Evolutionary conservation across 2,329 filamentous ascomycete species (phyloP), one percentile per base, ranked within the genome.

Genomic region (Neofusicoccum umdonicola): DNA sequence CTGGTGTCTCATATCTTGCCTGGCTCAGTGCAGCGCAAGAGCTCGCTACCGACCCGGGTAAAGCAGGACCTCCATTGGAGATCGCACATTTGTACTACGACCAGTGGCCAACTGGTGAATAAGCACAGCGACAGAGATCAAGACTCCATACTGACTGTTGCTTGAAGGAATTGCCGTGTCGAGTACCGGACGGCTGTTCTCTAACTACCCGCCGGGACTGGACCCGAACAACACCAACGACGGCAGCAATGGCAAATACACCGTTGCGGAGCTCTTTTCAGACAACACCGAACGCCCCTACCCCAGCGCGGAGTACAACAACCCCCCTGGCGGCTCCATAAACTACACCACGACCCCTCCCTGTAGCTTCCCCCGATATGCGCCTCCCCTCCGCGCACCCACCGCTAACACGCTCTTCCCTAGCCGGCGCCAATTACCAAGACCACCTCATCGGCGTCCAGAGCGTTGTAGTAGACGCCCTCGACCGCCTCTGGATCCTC

Each of bases 401-500:
- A 39, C 34, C 13, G 31, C 39, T 60, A 8, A 45, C 56, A 17
- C 42, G 3, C 65, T 8, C 51, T 12, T 11, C 31, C 31, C 41
- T 17, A 58, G 73, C 77, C 1, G 78, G 78, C 37, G 81, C 78
- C 37, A 82, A 83, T 67, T 80, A 83, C 64, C 73, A 77, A n/a
- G 70, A 81, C 67, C 79, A 84, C 69, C 73, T 85, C 11, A 82
- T 84, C 63, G 81, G 81, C 52, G 81, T 83, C 0, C 83, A 85
- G 69, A 81, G 78, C 44, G 81, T 85, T 1, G 82, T 85, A 11
- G 76, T 85, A 17, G 83, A 85, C 66, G 68, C 82, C 0, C 70
- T 73, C 2, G 81, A 85, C 69, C 78, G 81, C 6, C 76, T 84
- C 19, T 85, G 82, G 83, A 80, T 85, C 60, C 77, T 85, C 7